Percentiles rank a stretch among this genome's conserved stretches.
phyloP scores from a whole-genome alignment of 768 basidiomycete genomes.

The Lentinus brumalis region DNA sequence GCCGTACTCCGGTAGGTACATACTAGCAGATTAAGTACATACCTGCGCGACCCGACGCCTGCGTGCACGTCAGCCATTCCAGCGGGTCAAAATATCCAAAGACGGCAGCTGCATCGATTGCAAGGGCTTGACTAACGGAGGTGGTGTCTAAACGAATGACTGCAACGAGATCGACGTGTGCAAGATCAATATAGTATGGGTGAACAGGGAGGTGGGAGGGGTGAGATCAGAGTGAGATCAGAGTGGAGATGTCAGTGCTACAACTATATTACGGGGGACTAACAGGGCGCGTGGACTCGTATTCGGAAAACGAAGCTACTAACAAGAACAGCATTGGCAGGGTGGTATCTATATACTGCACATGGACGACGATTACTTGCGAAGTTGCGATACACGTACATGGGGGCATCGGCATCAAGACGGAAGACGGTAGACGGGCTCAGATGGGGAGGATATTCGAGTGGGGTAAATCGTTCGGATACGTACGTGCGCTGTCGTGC shows the following conservation, averaged over 20 bases:
- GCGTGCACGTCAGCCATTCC: no score
- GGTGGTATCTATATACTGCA: background rate
- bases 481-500: no score
- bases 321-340: background rate
- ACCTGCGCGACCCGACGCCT: no score
- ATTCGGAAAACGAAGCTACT: no score
- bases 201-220: background rate
- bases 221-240: background rate
- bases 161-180: constrained; percentile 1
- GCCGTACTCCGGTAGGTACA: no score
- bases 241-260: background rate
- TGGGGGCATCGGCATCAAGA: background rate
- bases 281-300: no score
- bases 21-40: no score
- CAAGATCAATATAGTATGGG: background rate
- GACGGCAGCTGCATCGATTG: constrained; percentile 12
- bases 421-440: no score
- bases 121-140: background rate
- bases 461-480: no score
- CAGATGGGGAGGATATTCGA: no score
- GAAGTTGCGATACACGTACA: background rate
- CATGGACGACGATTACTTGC: background rate
- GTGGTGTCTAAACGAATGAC: background rate
- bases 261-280: background rate
- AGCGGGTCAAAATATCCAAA: background rate